Conservation (phyloP, 2,329 filamentous ascomycete species). For the Macroventuria anomochaeta region DNA sequence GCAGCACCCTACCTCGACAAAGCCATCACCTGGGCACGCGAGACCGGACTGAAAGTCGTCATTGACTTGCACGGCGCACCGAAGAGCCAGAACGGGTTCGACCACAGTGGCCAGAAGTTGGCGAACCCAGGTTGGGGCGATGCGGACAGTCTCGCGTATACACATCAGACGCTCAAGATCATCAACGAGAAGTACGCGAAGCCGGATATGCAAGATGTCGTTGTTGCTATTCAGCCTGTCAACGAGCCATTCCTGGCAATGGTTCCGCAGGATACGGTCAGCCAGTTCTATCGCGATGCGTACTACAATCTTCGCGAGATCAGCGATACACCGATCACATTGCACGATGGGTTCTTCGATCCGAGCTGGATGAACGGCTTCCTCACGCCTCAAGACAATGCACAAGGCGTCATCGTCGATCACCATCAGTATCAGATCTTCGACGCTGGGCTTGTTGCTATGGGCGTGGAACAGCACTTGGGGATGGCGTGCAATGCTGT, state of each 20-base stretch:
- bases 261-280: constrained; percentile 54
- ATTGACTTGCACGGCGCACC: constrained; percentile 63
- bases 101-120: constrained; percentile 63
- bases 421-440: constrained; percentile 74
- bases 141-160: constrained; percentile 56
- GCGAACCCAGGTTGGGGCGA: constrained; percentile 54
- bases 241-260: constrained; percentile 63
- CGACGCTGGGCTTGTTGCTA: constrained; percentile 56
- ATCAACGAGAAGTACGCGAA: constrained; percentile 64
- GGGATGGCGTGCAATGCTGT: constrained; percentile 62
- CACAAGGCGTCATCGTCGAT: constrained; percentile 65
- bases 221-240: constrained; percentile 63
- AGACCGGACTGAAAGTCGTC: constrained; percentile 60
- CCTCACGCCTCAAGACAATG: constrained; percentile 57
- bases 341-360: constrained; percentile 64
- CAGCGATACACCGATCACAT: constrained; percentile 57
- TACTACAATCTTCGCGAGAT: constrained; percentile 58
- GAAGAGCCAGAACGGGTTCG: constrained; percentile 66
- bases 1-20: constrained; percentile 61
- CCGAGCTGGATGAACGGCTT: constrained; percentile 66
- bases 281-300: constrained; percentile 62
- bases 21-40: constrained; percentile 63
- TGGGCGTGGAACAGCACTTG: constrained; percentile 61
- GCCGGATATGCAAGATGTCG: constrained; percentile 61
- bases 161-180: constrained; percentile 62